Conservation (phyloP, 768 basidiomycete species). For the Lactifluus echinatus region DNA sequence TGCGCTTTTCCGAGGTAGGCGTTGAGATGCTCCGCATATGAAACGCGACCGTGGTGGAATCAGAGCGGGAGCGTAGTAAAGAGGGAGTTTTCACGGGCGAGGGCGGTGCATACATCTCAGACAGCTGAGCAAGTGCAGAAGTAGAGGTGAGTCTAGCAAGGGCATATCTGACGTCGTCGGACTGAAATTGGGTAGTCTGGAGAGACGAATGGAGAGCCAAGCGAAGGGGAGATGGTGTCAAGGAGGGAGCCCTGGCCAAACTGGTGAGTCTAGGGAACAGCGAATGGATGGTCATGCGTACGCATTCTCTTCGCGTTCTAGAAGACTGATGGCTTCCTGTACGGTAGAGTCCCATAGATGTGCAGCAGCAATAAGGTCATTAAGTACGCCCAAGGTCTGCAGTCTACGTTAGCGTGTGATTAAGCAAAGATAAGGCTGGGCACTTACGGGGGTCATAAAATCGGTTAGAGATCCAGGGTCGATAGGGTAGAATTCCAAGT, state of each 20-base stretch:
- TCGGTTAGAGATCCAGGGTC: neutral
- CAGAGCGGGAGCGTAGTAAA: conserved; percentile 33
- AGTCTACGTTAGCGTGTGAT: neutral
- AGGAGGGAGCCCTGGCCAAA: conserved; percentile 36
- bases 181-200: conserved; percentile 68
- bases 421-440: neutral
- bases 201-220: conserved; percentile 66
- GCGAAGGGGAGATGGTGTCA: conserved; percentile 50
- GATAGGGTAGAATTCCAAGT: neutral
- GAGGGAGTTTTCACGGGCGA: conserved; percentile 38
- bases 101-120: conserved; percentile 85
- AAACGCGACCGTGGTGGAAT: conserved; percentile 28
- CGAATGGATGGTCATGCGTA: conserved; percentile 25
- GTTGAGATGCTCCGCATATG: conserved; percentile 26
- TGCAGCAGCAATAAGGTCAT: conserved; percentile 59
- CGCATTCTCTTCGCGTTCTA: conserved; percentile 69
- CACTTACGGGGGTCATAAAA: conserved; percentile 10
- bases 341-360: conserved; percentile 67
- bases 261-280: conserved; percentile 17
- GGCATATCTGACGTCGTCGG: conserved; percentile 73
- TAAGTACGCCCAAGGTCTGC: conserved; percentile 59
- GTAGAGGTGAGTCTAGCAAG: conserved; percentile 70
- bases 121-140: conserved; percentile 61
- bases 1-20: conserved; percentile 40
- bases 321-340: conserved; percentile 52